phyloP scores from a whole-genome alignment of 805 yeast species.

The Kazachstania kunashirensis region DNA sequence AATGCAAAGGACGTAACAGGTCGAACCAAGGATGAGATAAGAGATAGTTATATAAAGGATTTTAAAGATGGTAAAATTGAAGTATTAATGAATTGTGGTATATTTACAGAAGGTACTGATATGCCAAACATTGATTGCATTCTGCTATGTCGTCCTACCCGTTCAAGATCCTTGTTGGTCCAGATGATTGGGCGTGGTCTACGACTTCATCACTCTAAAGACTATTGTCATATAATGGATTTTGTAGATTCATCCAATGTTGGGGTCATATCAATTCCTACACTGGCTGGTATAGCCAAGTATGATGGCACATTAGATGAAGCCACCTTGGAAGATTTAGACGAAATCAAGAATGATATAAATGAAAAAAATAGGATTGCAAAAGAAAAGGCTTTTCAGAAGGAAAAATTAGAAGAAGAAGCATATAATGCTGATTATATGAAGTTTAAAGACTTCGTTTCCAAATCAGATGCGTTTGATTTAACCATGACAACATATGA shows the following conservation, averaged over 20 bases:
- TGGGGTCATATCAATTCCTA: conserved; percentile 49
- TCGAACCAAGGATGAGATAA: conserved; percentile 41
- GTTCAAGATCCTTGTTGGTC: conserved; percentile 55
- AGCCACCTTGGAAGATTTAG: conserved; percentile 28
- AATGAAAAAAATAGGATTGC: conserved; percentile 7
- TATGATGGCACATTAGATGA: conserved; percentile 22
- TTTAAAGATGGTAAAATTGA: conserved; percentile 55
- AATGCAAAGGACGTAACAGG: conserved; percentile 68
- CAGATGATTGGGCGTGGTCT: conserved; percentile 94
- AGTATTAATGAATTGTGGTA: conserved; percentile 78
- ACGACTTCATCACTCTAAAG: conserved; percentile 51
- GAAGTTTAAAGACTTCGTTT: conserved; percentile 11
- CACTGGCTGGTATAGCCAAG: conserved; percentile 33
- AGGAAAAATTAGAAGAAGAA: not conserved
- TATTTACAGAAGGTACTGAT: conserved; percentile 92
- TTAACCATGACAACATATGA: conserved; percentile 33
- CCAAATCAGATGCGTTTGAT: conserved; percentile 20
- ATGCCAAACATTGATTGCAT: conserved; percentile 81
- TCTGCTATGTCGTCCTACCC: conserved; percentile 71
- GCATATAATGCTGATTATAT: conserved; percentile 1
- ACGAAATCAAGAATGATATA: conserved; percentile 13
- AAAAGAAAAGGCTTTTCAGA: not conserved
- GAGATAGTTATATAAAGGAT: conserved; percentile 44
- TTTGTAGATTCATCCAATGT: conserved; percentile 54
- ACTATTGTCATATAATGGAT: conserved; percentile 65